Evolutionary conservation across 2,329 filamentous ascomycete species (phyloP), one percentile per base, ranked within the genome.

Genomic region (Aspergillus sp.): DNA sequence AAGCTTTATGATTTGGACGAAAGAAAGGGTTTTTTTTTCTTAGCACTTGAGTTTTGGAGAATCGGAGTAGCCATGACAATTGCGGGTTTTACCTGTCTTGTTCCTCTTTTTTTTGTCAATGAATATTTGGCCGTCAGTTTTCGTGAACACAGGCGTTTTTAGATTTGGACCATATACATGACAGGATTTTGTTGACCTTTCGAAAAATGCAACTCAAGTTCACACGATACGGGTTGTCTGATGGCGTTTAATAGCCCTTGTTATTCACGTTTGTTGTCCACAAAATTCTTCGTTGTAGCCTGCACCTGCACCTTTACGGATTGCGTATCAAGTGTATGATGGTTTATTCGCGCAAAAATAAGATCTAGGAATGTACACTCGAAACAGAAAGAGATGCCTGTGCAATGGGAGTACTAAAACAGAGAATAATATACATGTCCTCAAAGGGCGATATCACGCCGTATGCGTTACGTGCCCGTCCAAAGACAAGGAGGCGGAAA

Each of bases 371-470:
- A 8, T 45, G 51, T n/a, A 18, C 42, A 41, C 15, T 8, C 17
- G n/a, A 42, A 32, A 36, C 43, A 32, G 32, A 22, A 30, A 48
- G 22, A 32, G 34, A 22, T 15, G 34, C 44, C 20, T 38, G 56
- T 55, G 52, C 51, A 58, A 53, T 53, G 50, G 39, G 39, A 61
- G 32, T 55, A 64, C 51, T 53, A 57, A 55, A 62, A 48, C 55
- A 58, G 44, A 56, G 56, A 56, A 47, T 64, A 65, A 56, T 62
- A 61, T 63, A 64, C 51, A 53, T 9, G 30, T 53, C 32, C 47
- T 48, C 26, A 34, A 17, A 30, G 22, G 32, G 22, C 15, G 38
- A 30, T 30, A 24, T 32, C 41, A 34, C 41, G n/a, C 26, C 2
- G 11, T 34, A 24, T 26, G 50, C 30, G 9, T 53, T 47, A 47